Conservation (phyloP, 2,329 filamentous ascomycete species). For the Triangularia verruculosa region DNA sequence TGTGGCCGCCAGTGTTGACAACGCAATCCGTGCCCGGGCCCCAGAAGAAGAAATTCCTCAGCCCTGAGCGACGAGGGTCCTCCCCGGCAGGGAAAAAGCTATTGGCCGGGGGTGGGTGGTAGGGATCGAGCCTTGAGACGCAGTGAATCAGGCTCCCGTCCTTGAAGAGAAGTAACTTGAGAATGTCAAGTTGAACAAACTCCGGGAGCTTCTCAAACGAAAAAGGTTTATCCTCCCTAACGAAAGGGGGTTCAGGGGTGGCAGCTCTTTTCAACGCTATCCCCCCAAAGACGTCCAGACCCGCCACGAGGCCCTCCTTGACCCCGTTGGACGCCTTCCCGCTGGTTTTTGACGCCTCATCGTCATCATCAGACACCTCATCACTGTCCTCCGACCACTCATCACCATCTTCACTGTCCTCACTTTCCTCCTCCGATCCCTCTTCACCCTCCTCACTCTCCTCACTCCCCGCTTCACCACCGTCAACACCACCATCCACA, state of each 20-base stretch:
- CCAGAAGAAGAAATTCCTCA: slow-evolving; percentile 41
- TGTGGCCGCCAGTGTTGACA: slow-evolving; percentile 35
- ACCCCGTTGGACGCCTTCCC: too few species aligned
- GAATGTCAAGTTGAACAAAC: slow-evolving; percentile 35
- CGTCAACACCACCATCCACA: background rate
- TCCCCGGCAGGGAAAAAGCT: slow-evolving; percentile 17
- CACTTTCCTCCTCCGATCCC: too few species aligned
- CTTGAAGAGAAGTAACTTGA: slow-evolving; percentile 38
- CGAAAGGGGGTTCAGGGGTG: background rate
- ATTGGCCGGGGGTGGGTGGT: background rate
- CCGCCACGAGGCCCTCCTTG: background rate
- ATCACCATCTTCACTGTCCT: too few species aligned
- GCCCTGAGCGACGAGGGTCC: slow-evolving; percentile 21
- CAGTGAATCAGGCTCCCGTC: slow-evolving; percentile 38
- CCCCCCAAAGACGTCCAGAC: background rate
- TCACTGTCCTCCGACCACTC: background rate
- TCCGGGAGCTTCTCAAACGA: slow-evolving; percentile 33
- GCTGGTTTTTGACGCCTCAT: too few species aligned
- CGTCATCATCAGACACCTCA: background rate
- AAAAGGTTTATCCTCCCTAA: background rate
- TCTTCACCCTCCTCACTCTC: background rate
- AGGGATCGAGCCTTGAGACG: slow-evolving; percentile 44
- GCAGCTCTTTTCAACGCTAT: too few species aligned
- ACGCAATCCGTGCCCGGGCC: slow-evolving; percentile 25
- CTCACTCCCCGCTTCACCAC: background rate